Conservation (phyloP, 352 stramenopile species). For the Hyaloperonospora arabidopsidis region DNA sequence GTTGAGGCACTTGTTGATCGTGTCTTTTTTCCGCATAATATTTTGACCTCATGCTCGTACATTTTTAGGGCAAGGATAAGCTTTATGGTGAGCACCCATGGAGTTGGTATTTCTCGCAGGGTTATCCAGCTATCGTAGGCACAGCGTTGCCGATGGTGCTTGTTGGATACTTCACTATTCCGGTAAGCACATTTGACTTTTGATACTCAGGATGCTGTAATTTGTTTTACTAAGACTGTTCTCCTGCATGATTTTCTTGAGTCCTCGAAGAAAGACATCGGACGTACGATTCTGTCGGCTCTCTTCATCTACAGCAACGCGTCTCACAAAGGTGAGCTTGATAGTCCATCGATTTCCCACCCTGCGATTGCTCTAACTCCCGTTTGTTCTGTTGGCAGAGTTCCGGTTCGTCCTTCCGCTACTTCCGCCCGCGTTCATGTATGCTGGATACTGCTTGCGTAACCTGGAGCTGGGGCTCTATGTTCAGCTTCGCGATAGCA, state of each 20-base stretch:
- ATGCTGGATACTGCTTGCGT: constrained; percentile 63
- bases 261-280: constrained; percentile 58
- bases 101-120: constrained; percentile 81
- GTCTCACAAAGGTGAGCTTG: constrained; percentile 61
- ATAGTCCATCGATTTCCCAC: neutral
- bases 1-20: neutral
- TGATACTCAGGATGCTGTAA: neutral
- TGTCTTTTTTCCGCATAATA: neutral
- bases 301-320: constrained; percentile 74
- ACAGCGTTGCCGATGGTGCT: constrained; percentile 39
- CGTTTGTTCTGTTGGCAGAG: constrained; percentile 28
- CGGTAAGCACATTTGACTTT: constrained; percentile 22
- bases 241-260: constrained; percentile 9
- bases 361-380: neutral
- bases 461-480: constrained; percentile 64
- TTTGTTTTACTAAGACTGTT: neutral
- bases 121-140: constrained; percentile 65
- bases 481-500: constrained; percentile 42
- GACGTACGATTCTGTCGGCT: constrained; percentile 53
- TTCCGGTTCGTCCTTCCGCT: constrained; percentile 83
- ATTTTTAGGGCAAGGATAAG: constrained; percentile 61
- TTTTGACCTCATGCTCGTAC: neutral
- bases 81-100: constrained; percentile 76
- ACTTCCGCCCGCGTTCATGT: constrained; percentile 61
- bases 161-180: constrained; percentile 51